Evolutionary conservation across 208 protist genomes (phyloP).

Genomic region (Trypanosoma melophagium): DNA sequence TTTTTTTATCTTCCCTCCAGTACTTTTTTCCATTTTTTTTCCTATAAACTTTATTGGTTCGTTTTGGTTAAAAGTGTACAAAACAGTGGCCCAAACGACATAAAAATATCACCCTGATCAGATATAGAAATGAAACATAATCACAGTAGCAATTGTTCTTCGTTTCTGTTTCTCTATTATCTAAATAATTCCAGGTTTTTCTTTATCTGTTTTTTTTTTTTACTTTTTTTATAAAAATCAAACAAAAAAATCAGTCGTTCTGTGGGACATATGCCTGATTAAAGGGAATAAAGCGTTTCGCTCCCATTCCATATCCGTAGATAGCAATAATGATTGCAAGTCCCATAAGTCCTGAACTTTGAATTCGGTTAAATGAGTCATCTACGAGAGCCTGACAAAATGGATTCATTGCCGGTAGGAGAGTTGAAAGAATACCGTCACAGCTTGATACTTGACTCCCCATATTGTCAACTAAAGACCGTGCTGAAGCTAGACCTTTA

Average conservation of each 20-base stretch:
- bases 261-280: constrained; percentile 30
- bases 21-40: too few species aligned
- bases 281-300: constrained; percentile 59
- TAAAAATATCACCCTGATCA: too few species aligned
- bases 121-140: constrained; percentile 27
- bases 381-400: constrained; percentile 23
- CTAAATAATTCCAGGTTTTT: neutral
- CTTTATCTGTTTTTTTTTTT: constrained; percentile 8
- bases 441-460: constrained; percentile 18
- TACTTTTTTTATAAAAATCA: neutral
- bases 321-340: constrained; percentile 27
- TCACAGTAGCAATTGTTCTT: too few species aligned
- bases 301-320: constrained; percentile 32
- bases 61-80: too few species aligned
- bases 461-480: constrained; percentile 6
- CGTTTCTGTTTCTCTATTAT: too few species aligned
- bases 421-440: constrained; percentile 16
- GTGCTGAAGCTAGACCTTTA: neutral
- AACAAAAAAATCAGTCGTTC: constrained; percentile 16
- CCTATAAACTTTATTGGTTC: too few species aligned
- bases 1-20: too few species aligned
- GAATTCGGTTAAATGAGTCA: constrained; percentile 9
- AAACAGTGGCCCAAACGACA: too few species aligned
- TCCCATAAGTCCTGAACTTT: constrained; percentile 33
- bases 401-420: constrained; percentile 26